Evolutionary conservation across 2,329 filamentous ascomycete genomes (phyloP).

Genomic region (Escovopsis weberi): DNA sequence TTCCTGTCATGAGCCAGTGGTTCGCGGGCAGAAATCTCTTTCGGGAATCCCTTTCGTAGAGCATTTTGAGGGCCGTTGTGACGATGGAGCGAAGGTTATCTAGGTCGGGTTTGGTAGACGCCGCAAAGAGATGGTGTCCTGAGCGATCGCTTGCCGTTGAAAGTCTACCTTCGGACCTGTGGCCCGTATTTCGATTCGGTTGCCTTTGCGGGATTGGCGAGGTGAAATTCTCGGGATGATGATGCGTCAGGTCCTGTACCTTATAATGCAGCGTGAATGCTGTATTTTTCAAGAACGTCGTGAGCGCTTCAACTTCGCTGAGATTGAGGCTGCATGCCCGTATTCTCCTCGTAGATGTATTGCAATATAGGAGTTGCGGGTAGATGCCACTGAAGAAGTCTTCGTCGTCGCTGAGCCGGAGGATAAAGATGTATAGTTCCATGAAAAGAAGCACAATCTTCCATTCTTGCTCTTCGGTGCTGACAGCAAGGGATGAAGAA

Average conservation of each 20-base stretch:
- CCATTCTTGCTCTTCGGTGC: constrained; percentile 50
- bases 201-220: constrained; percentile 4
- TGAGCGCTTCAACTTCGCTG: constrained; percentile 57
- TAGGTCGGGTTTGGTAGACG: constrained; percentile 40
- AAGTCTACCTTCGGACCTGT: neutral
- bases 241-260: constrained; percentile 42
- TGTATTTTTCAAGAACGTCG: constrained; percentile 77
- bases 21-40: constrained; percentile 67
- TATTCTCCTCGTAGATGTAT: constrained; percentile 31
- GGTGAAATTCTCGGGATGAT: constrained; percentile 9
- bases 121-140: neutral
- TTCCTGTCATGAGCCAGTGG: constrained; percentile 87
- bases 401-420: constrained; percentile 90
- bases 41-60: constrained; percentile 87
- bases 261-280: constrained; percentile 84
- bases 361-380: constrained; percentile 22
- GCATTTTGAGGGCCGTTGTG: constrained; percentile 67
- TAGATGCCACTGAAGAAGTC: constrained; percentile 64
- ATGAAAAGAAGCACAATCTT: constrained; percentile 78
- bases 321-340: constrained; percentile 55
- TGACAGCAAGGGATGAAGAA: constrained; percentile 13
- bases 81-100: constrained; percentile 67
- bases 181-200: constrained; percentile 5
- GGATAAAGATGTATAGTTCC: constrained; percentile 83
- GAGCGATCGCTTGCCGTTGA: neutral